Base-by-base conservation (phyloP, 1,284 basidiomycete species). In the Chalciporus sp. region DNA sequence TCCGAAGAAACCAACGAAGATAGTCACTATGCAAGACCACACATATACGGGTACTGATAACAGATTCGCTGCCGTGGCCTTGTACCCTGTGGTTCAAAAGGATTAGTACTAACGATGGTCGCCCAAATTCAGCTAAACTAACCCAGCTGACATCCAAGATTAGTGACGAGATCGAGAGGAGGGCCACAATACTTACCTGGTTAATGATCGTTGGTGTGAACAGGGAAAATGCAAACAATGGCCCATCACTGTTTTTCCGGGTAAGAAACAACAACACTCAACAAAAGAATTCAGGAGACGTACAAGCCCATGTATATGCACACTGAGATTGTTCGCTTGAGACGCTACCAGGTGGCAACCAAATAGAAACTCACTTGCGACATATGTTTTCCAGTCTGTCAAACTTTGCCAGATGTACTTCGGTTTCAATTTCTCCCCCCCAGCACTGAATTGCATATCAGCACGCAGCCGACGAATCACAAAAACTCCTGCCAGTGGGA, bases 161-260 rank as follows among this genome's bases (percentile, higher is more conserved):
- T 14, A 47, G 39, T 47, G 2, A 35, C 14, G 26, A 45, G 26
- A 41, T 4, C 20, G 23, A 20, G 2, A 10, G 17, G 31, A 43
- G 12, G 28, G 12, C 7, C 20, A 33, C 6, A 31, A 12, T 9
- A 59, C 69, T 23, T 43, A 78, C 75, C 66, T 81, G 68, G 48
- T 71, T 75, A 51, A 82, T 78, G 51, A 82, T 81, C 4, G 76
- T 81, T 1, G 83, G 83, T 0, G 79, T 76, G 61, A 85, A 84
- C 0, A 84, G 67, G 1, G 76, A 76, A 60, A 84, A 84, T 0
- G 81, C 78, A 51, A 76, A 84, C 29, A 84, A 65, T 1, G 83
- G 81, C 4, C 75, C 76, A 50, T 79, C 75, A 52, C 79, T 77
- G 49, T 31, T 17, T 49, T 42, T 26, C 17, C 48, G 16, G 43